Conservation (phyloP, 352 stramenopile genomes). For the Elongisporangium senticosum region DNA sequence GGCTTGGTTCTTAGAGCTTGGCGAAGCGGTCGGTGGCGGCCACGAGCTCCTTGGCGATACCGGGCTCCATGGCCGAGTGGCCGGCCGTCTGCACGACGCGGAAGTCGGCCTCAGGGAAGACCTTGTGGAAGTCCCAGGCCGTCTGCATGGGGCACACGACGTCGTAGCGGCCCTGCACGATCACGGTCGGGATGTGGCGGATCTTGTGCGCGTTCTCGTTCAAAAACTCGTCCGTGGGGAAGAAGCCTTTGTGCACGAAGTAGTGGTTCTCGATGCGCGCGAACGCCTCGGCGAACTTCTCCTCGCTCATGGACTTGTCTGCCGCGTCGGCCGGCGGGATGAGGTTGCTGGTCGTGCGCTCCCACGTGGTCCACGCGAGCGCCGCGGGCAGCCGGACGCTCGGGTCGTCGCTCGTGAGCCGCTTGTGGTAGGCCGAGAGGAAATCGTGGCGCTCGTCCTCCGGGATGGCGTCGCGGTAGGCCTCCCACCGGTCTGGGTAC, state of each 20-base stretch:
- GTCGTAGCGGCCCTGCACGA: slow-evolving; percentile 90
- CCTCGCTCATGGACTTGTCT: slow-evolving; percentile 76
- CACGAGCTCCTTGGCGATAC: slow-evolving; percentile 68
- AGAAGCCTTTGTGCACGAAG: slow-evolving; percentile 89
- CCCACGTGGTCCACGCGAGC: slow-evolving; percentile 89
- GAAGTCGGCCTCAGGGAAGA: slow-evolving; percentile 63
- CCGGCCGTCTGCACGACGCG: slow-evolving; percentile 67
- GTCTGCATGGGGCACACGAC: slow-evolving; percentile 86
- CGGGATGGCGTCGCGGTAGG: slow-evolving; percentile 84
- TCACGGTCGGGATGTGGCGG: slow-evolving; percentile 88
- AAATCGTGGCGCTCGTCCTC: slow-evolving; percentile 78
- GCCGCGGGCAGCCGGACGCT: slow-evolving; percentile 75
- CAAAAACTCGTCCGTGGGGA: slow-evolving; percentile 82
- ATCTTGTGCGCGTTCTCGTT: slow-evolving; percentile 89
- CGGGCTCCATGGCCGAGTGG: slow-evolving; percentile 70
- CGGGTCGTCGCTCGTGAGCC: slow-evolving; percentile 84
- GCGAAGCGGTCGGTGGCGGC: slow-evolving; percentile 72
- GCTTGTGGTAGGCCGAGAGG: slow-evolving; percentile 84
- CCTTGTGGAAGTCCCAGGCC: slow-evolving; percentile 84
- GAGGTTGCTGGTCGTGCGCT: slow-evolving; percentile 85
- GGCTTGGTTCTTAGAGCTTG: slow-evolving; percentile 13
- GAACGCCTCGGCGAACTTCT: slow-evolving; percentile 86
- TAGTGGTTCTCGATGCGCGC: slow-evolving; percentile 93
- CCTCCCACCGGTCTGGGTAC: slow-evolving; percentile 89
- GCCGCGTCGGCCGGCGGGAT: slow-evolving; percentile 60